These are phyloP conservation scores for Phylloporus scabripes DNA, from an alignment of 768 basidiomycete genomes.

Conservation along the genomic window DNA sequence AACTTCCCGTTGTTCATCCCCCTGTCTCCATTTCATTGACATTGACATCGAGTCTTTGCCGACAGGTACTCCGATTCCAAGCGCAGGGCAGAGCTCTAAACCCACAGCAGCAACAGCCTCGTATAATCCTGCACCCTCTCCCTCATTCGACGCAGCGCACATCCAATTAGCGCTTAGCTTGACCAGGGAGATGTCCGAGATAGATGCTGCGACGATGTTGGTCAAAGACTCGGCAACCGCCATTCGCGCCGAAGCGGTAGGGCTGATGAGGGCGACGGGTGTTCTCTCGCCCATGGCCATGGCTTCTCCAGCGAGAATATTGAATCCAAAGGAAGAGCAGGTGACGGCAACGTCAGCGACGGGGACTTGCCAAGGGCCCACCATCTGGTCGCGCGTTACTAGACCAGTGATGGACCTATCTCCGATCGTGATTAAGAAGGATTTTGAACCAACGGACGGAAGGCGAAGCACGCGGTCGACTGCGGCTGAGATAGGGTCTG, in stretches of 20 bases:
- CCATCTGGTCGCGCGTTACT: constrained; percentile 96
- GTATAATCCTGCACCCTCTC: constrained; percentile 87
- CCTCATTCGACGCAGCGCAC: constrained; percentile 86
- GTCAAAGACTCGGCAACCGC: constrained; percentile 92
- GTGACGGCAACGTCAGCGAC: constrained; percentile 97
- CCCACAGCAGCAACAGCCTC: constrained; percentile 89
- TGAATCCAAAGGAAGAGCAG: constrained; percentile 90
- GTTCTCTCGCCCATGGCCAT: constrained; percentile 99
- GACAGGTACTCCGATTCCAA: constrained; percentile 94
- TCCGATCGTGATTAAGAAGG: constrained; percentile 98
- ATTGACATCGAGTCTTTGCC: constrained; percentile 99
- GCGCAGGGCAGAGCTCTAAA: constrained; percentile 86
- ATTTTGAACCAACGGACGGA: constrained; percentile 91
- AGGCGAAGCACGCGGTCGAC: constrained; percentile 80
- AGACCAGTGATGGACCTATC: constrained; percentile 93
- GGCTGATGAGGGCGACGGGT: constrained; percentile 79
- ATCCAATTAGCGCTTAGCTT: constrained; percentile 99
- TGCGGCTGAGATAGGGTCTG: constrained; percentile 55
- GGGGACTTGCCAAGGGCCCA: constrained; percentile 97
- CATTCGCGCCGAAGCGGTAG: constrained; percentile 92
- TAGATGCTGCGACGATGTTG: constrained; percentile 79
- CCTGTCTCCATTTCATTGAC: constrained; percentile 88
- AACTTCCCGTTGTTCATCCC: constrained; percentile 66
- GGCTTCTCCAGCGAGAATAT: constrained; percentile 79
- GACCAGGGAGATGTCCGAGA: constrained; percentile 63